Conservation (phyloP, 2,329 filamentous ascomycete species). For the Neocatenulostroma microsporum region DNA sequence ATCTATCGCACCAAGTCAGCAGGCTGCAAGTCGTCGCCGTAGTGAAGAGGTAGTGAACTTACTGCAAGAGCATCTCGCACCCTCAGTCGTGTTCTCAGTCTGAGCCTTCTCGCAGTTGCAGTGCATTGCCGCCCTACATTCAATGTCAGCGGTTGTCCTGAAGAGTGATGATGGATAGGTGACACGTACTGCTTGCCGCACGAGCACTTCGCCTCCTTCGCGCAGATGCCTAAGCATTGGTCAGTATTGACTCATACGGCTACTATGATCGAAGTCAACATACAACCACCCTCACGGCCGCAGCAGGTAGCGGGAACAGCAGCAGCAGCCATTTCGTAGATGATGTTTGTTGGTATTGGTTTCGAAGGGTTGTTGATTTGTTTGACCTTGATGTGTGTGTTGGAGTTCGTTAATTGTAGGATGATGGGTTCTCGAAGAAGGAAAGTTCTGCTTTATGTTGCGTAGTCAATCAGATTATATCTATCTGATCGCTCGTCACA, state of each 20-base stretch:
- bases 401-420: neutral
- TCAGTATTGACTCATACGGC: no score
- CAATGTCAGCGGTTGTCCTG: no score
- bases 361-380: no score
- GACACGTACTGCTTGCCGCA: constrained; percentile 86
- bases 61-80: constrained; percentile 77
- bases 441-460: neutral
- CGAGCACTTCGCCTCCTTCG: constrained; percentile 44
- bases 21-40: neutral
- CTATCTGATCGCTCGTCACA: constrained; percentile 4
- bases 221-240: constrained; percentile 47
- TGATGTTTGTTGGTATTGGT: constrained; percentile 6
- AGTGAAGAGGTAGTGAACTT: constrained; percentile 22
- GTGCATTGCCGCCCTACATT: constrained; percentile 72
- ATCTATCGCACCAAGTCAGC: constrained; percentile 31
- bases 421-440: neutral
- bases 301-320: constrained; percentile 51
- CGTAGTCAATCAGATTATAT: neutral
- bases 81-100: constrained; percentile 64
- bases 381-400: neutral
- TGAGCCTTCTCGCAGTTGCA: constrained; percentile 75
- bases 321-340: constrained; percentile 31
- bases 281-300: constrained; percentile 43
- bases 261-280: no score
- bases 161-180: no score